phyloP scores from a whole-genome alignment of 257 asterid genomes.

The Dorcoceras hygrometricum region DNA sequence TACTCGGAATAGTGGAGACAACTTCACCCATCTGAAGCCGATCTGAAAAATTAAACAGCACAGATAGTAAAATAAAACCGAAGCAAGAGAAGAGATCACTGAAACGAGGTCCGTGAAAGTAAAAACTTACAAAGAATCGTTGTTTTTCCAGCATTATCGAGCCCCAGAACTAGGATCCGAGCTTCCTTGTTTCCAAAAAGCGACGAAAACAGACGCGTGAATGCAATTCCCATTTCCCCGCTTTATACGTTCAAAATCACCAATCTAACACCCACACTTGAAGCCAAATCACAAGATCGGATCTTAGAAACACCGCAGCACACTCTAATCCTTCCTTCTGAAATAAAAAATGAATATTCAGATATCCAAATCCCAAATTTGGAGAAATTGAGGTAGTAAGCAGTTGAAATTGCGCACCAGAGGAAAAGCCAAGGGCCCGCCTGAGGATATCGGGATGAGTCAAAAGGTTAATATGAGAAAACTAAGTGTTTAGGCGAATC shows the following conservation, averaged over 20 bases:
- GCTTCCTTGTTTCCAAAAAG: conserved; percentile 93
- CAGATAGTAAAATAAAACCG: conserved; percentile 4
- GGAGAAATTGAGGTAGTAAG: not conserved
- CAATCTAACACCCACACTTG: conserved; percentile 13
- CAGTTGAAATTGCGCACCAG: not conserved
- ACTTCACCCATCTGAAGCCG: conserved; percentile 99
- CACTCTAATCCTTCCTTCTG: conserved; percentile 27
- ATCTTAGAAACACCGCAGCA: conserved; percentile 30
- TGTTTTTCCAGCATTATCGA: conserved; percentile 98
- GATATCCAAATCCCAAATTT: not conserved
- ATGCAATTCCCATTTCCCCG: conserved; percentile 70
- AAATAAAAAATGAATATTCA: not conserved
- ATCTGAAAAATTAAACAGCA: conserved; percentile 44
- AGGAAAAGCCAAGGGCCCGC: not conserved
- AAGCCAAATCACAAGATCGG: conserved; percentile 32
- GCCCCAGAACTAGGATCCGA: conserved; percentile 93
- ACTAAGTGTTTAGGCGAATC: too few species aligned
- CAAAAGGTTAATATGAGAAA: too few species aligned
- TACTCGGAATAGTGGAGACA: conserved; percentile 96
- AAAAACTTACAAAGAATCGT: conserved; percentile 71
- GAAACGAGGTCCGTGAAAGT: conserved; percentile 1
- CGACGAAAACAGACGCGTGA: conserved; percentile 78
- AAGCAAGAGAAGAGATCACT: not conserved
- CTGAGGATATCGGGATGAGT: too few species aligned
- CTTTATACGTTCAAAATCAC: conserved; percentile 18